Evolutionary conservation across 1,139 yeast genomes (phyloP).

Genomic region (Hemisphaericaspora lyxosophila): DNA sequence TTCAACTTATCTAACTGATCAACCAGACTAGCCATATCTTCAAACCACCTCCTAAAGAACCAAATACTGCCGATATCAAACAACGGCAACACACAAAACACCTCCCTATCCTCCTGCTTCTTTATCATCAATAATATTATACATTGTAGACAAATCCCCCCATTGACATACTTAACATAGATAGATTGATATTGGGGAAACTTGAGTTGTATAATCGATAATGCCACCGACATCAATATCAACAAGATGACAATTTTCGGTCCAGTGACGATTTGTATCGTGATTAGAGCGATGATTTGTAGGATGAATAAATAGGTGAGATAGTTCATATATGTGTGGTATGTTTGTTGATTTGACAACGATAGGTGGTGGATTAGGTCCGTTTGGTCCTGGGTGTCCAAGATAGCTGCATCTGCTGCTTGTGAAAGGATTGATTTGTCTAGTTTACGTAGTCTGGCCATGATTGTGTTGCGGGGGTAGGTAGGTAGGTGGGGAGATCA

Average conservation of each 20-base stretch:
- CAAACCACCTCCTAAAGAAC: constrained; percentile 16
- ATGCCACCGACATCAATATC: constrained; percentile 5
- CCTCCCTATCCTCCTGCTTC: constrained; percentile 1
- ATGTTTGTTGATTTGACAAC: constrained; percentile 8
- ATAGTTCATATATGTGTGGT: constrained; percentile 4
- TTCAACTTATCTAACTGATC: constrained; percentile 15
- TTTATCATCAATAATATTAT: constrained; percentile 2
- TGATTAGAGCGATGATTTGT: constrained; percentile 5
- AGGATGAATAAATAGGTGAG: constrained; percentile 8
- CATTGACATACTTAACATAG: constrained; percentile 5
- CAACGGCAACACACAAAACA: constrained; percentile 16
- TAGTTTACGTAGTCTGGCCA: constrained; percentile 14
- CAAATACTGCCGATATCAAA: constrained; percentile 16
- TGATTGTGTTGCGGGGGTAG: too few species aligned
- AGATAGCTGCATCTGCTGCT: constrained; percentile 8
- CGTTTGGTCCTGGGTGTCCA: constrained; percentile 25
- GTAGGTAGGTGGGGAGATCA: too few species aligned
- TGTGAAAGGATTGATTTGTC: constrained; percentile 15
- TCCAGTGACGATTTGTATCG: constrained; percentile 1
- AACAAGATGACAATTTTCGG: not conserved
- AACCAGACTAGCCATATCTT: constrained; percentile 14
- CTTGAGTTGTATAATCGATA: constrained; percentile 7
- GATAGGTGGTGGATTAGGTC: constrained; percentile 17
- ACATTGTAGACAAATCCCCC: constrained; percentile 9
- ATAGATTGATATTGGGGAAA: constrained; percentile 1